Base-by-base conservation (phyloP, 1,284 basidiomycete genomes). In the Malassezia slooffiae region DNA sequence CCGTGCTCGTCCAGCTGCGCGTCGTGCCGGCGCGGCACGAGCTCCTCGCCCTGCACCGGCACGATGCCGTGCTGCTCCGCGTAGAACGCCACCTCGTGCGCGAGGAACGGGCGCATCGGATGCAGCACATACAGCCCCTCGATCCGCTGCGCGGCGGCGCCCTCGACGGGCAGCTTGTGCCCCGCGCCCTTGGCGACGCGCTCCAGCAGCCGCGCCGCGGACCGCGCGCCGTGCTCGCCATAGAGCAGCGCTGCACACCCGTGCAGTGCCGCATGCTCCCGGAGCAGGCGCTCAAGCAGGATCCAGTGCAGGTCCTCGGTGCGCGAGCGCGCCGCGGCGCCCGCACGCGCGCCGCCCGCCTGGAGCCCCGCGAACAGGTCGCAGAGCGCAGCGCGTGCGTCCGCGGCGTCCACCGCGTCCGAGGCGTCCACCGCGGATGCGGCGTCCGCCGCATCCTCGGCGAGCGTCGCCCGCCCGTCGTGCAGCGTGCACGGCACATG, bases 121-220 rank as follows among this genome's bases (percentile, higher is more conserved):
- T 59, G 52, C 1, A 56, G 39, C 19, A 66, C 34, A 10, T 44
- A 17, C 12, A 58, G 55, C 11, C 15, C 28, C 17, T 9, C 50
- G 26, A 58, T 41, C 61, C 61, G 64, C 1, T 34, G 42, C 11
- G 60, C 57, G 13, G 56, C 44, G 1, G 49, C 51, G 29, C 52
- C 50, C 21, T 56, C 54, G 3, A 65, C 43, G 15, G 64, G 47
- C 16, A 62, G 47, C 41, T 67, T 65, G 49, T 61, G 57, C 1
- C 62, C 64, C 4, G 54, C 56, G 1, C 64, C 64, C 24, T 59
- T 59, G 15, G 58, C 54, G 16, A 67, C 36, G 17, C 41, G 47
- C 26, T 61, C 60, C 30, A 67, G 53, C 6, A 59, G 50, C 3
- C 52, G 52, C 23, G 64, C 58, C 28, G 62, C 58, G 20, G 52